Evolutionary conservation across 495 filamentous ascomycete species (phyloP).

Genomic region (Chaetomium tenue): DNA sequence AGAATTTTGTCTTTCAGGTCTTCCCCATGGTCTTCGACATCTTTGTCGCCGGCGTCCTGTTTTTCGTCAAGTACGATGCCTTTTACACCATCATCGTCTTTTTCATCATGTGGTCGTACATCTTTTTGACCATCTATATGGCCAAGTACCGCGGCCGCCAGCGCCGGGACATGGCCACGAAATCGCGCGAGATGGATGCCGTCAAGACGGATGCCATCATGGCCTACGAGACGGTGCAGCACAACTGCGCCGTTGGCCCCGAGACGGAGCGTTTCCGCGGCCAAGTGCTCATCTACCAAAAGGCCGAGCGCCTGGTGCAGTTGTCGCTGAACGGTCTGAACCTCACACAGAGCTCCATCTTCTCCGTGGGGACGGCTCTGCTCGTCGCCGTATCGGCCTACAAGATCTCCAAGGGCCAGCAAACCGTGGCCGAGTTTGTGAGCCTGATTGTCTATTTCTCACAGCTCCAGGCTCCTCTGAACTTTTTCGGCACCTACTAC

Average conservation of each 20-base stretch:
- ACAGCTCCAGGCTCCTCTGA: conserved; percentile 86
- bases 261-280: not conserved
- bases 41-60: conserved; percentile 76
- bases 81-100: conserved; percentile 88
- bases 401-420: conserved; percentile 72
- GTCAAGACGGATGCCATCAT: conserved; percentile 96
- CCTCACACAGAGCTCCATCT: conserved; percentile 74
- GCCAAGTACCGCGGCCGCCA: conserved; percentile 87
- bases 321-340: conserved; percentile 85
- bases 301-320: conserved; percentile 76
- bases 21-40: conserved; percentile 91
- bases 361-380: conserved; percentile 83
- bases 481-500: conserved; percentile 97
- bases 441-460: conserved; percentile 81
- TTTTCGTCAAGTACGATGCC: conserved; percentile 72
- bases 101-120: conserved; percentile 54
- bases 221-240: conserved; percentile 81
- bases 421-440: conserved; percentile 77
- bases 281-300: conserved; percentile 59
- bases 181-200: conserved; percentile 84
- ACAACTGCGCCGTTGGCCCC: not conserved
- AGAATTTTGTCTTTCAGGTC: conserved; percentile 79
- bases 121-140: conserved; percentile 76
- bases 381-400: conserved; percentile 83
- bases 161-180: conserved; percentile 83